Base-by-base conservation (phyloP, 768 basidiomycete species). In the Mycena vulgaris region DNA sequence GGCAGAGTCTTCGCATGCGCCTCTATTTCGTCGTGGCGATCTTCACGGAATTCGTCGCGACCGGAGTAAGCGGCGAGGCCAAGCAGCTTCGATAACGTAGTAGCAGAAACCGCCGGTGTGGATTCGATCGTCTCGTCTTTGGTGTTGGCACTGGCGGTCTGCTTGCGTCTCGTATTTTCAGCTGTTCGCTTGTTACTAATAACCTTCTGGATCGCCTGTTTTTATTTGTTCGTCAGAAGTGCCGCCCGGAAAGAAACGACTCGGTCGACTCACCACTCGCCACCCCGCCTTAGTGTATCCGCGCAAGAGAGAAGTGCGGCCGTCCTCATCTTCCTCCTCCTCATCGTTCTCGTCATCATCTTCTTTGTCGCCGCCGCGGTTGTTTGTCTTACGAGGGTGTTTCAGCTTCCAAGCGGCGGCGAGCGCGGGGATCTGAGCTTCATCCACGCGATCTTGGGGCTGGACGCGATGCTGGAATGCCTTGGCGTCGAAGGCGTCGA, bases 381-480 rank as follows among this genome's bases (percentile, higher is more conserved):
- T 42, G 7, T 42, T 42, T n/a, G 5, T 42, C 17, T 42, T 42
- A 5, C 17, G 42, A 8, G 16, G 42, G 5, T 42, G 7, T 5
- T 8, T 19, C 16, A n/a, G 16, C 17, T 42, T 42, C 42, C 42
- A 42, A 16, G 14, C 42, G 42, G 42, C 42, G 42, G 17, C 42
- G 17, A 42, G 42, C 5, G 9, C 21, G 17, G 17, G 42, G 5
- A 42, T 5, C 9, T 19, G 7, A 42, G 42, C 42, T 19, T 42
- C 42, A 6, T 42, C 42, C 16, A 8, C 42, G 17, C 42, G 17
- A 16, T 65, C 63, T 14, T 49, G 37, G 16, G 63, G 17, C 40
- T 57, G 52, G 5, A 35, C 9, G 1, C 6, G 35, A 39, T 65
- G 63, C 51, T 65, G 35, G 23, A 65, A 65, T 19, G 63, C 63